Conservation (phyloP, 176 grass and related monocot species). For the Themeda triandra region DNA sequence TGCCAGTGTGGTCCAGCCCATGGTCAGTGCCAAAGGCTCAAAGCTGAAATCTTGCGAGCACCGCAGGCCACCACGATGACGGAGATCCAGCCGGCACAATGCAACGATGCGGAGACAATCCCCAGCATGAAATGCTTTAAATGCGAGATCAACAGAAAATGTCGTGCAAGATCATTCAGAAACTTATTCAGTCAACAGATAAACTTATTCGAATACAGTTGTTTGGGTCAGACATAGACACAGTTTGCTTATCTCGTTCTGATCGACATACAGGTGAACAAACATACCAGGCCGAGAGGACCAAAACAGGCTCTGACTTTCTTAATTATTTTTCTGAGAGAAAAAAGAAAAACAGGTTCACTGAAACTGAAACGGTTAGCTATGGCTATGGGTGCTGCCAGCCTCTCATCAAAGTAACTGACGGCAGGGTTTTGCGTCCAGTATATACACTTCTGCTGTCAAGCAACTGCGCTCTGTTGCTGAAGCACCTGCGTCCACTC, state of each 20-base stretch:
- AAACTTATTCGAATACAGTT: background rate
- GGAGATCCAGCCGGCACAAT: background rate
- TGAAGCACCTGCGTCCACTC: slow-evolving; percentile 64
- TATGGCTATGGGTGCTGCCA: background rate
- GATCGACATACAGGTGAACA: background rate
- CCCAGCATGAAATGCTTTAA: background rate
- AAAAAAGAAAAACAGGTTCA: background rate
- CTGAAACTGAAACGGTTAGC: background rate
- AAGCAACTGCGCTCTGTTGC: slow-evolving; percentile 45
- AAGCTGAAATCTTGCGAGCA: background rate
- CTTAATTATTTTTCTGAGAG: too few species aligned
- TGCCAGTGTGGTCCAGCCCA: background rate
- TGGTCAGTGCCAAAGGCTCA: background rate
- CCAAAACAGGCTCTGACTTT: background rate
- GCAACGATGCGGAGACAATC: background rate
- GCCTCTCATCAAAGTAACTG: background rate
- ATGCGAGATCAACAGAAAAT: background rate
- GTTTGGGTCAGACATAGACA: background rate
- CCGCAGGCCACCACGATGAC: background rate
- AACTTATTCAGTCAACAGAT: background rate
- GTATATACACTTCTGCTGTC: background rate
- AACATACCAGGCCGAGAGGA: background rate
- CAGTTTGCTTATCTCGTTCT: background rate
- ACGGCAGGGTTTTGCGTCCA: background rate
- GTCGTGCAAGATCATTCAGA: background rate